A percentile compares a stretch with the other conserved stretches of the same genome.
phyloP scores from a whole-genome alignment of 768 basidiomycete genomes.

The Obba rivulosa region DNA sequence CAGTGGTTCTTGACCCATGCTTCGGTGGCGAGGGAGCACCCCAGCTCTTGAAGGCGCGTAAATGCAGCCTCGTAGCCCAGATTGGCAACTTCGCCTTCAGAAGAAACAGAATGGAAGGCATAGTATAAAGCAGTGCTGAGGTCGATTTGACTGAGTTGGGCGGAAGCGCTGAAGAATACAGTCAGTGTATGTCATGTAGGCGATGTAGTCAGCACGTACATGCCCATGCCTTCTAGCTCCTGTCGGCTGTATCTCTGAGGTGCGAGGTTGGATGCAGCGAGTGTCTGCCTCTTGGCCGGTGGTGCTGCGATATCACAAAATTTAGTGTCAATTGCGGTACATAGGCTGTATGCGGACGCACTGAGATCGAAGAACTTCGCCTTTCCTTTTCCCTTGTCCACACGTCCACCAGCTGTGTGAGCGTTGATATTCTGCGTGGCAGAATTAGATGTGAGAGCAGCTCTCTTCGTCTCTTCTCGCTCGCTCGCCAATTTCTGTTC shows the following conservation, averaged over 20 bases:
- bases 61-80: slow-evolving; percentile 54
- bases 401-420: not conserved
- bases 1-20: slow-evolving; percentile 94
- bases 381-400: slow-evolving; percentile 15
- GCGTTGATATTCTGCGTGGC: not conserved
- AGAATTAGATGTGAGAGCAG: not conserved
- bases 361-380: slow-evolving; percentile 16
- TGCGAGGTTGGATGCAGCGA: slow-evolving; percentile 11
- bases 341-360: too few relatives aligned
- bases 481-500: slow-evolving; percentile 5
- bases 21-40: slow-evolving; percentile 64
- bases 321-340: not conserved
- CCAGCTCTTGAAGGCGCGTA: slow-evolving; percentile 45
- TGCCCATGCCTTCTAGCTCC: slow-evolving; percentile 18
- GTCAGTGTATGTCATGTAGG: not conserved
- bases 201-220: slow-evolving; percentile 12
- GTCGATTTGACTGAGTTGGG: slow-evolving; percentile 50
- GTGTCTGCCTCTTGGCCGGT: slow-evolving; percentile 9
- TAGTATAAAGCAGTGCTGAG: slow-evolving; percentile 54
- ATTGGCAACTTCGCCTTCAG: slow-evolving; percentile 12
- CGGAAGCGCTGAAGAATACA: slow-evolving; percentile 36
- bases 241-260: slow-evolving; percentile 17
- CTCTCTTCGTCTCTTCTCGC: too few relatives aligned
- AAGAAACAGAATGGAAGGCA: slow-evolving; percentile 42
- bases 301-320: slow-evolving; percentile 8